Evolutionary conservation across 352 stramenopile genomes (phyloP).

Genomic region (Phytophthora aleatoria): DNA sequence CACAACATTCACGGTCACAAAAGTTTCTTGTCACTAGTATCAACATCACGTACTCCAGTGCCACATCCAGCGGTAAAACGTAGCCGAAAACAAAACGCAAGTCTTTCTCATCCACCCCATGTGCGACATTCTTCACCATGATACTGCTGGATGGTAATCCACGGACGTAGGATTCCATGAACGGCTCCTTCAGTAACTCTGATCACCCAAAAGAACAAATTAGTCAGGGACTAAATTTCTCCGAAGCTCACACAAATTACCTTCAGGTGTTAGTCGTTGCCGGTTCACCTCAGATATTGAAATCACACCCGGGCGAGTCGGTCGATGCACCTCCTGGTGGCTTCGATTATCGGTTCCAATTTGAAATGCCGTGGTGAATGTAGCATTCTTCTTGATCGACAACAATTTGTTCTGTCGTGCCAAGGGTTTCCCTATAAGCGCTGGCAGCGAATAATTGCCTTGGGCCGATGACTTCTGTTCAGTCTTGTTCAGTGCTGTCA

Average conservation of each 20-base stretch:
- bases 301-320: slow-evolving; percentile 55
- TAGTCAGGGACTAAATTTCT: not conserved
- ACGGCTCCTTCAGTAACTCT: slow-evolving; percentile 41
- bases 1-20: not conserved
- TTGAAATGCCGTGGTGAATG: slow-evolving; percentile 37
- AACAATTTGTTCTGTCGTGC: slow-evolving; percentile 18
- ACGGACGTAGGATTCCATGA: slow-evolving; percentile 43
- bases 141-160: slow-evolving; percentile 37
- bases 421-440: slow-evolving; percentile 31
- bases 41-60: slow-evolving; percentile 39
- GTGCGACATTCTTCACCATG: slow-evolving; percentile 50
- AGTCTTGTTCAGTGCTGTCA: not conserved
- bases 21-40: slow-evolving; percentile 1
- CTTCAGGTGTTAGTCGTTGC: slow-evolving; percentile 36
- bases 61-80: slow-evolving; percentile 42
- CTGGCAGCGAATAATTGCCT: slow-evolving; percentile 1
- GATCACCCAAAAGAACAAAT: slow-evolving; percentile 2
- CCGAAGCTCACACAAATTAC: slow-evolving; percentile 24
- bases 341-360: slow-evolving; percentile 9
- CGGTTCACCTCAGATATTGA: slow-evolving; percentile 58
- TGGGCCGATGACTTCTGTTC: not conserved
- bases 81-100: slow-evolving; percentile 63
- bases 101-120: slow-evolving; percentile 53
- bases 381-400: slow-evolving; percentile 19
- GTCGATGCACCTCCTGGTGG: not conserved